Evolutionary conservation across 495 filamentous ascomycete genomes (phyloP), one percentile per base, ranked within the genome.

Genomic region (Penicillium pulvis): DNA sequence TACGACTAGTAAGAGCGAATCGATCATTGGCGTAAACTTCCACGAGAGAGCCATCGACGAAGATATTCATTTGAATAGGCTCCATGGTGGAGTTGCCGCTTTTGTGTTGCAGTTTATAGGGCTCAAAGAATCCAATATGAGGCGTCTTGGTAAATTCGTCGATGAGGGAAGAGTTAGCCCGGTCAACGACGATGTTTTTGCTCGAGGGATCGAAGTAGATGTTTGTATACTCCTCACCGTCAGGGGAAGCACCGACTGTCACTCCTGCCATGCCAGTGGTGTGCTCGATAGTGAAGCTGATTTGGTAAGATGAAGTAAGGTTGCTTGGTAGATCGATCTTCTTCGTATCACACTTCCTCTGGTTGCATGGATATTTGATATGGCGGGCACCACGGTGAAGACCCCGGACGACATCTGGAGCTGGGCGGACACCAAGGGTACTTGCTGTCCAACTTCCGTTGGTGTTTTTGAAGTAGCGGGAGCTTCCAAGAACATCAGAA

Each of bases 11-110:
- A 6, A 64, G 31, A 4, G 62, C 58, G 16, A 64, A 64, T 6
- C 58, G 58, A 17, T 64, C 58, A 14, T 64, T 64, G 5, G 51
- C 58, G 14, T 61, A 64, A 0, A 64, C 58, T 35, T 64, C 62
- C 14, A 64, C 41, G 10, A 64, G 19, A 10, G 62, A 64, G 7
- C 58, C 62, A 48, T 64, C 62, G 0, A 64, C 53, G 8, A 64
- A 61, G 10, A 64, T 46, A 9, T 54, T 55, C 47, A 63, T 31
- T 24, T 59, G 46, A 31, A 63, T 56, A 6, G 56, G 24, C 20
- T 63, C 61, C 8, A 36, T 62, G 8, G 8, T 30, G 8, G n/a
- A 12, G 14, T 35, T 55, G 4, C 20, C 24, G 23, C 49, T 44
- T 12, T 24, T 20, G 4, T 19, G 19, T 10, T 19, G 17, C 11